Conservation (phyloP, 169 alveolate species). For the Sarcocystis neurona region DNA sequence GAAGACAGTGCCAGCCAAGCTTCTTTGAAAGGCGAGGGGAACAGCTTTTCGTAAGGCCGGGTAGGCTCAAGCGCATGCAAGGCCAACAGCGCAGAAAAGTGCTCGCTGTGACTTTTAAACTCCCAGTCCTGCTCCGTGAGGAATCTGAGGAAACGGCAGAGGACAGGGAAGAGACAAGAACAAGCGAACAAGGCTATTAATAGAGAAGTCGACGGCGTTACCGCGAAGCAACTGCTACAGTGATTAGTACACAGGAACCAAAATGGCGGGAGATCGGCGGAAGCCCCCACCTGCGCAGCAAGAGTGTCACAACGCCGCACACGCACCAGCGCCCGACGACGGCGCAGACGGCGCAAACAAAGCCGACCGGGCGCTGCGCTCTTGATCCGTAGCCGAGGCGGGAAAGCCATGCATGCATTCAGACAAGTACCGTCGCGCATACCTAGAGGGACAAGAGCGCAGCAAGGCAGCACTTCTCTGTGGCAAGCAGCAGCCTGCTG, state of each 20-base stretch:
- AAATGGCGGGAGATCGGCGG: no score
- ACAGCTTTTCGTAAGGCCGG: slow-evolving; percentile 55
- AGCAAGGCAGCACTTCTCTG: no score
- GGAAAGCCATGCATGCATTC: no score
- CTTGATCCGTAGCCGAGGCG: no score
- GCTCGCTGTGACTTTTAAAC: slow-evolving; percentile 51
- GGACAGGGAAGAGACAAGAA: not conserved
- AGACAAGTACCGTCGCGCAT: no score
- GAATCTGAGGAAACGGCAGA: not conserved
- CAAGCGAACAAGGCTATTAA: not conserved
- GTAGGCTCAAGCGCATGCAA: slow-evolving; percentile 50
- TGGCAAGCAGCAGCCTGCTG: no score
- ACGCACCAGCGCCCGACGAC: no score
- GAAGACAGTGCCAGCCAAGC: slow-evolving; percentile 51
- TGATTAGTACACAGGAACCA: not conserved
- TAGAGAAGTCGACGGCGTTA: not conserved
- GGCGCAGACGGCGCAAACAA: no score
- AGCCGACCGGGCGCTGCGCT: no score
- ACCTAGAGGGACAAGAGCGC: no score
- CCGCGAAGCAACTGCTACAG: not conserved
- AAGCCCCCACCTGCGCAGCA: no score
- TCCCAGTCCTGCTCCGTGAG: slow-evolving; percentile 48
- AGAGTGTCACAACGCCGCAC: no score
- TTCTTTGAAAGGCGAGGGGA: slow-evolving; percentile 57
- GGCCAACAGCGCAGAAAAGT: slow-evolving; percentile 49